Evolutionary conservation across 2,329 filamentous ascomycete genomes (phyloP).

Genomic region (Truncatella angustata): DNA sequence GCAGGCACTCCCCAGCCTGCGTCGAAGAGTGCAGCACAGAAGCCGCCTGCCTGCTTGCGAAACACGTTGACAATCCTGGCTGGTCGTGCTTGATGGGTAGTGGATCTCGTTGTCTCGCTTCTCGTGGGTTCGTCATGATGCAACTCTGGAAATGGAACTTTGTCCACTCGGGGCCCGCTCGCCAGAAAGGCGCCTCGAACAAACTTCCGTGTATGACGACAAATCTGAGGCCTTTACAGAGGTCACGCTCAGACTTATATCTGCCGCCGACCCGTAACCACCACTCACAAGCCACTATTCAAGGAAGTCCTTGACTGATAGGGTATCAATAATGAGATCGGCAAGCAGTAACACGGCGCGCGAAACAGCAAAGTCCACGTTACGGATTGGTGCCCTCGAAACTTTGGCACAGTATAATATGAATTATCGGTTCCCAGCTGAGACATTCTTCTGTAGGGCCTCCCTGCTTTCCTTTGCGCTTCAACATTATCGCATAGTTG

Average conservation of each 20-base stretch:
- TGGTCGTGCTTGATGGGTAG: slow-evolving; percentile 5
- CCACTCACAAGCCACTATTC: slow-evolving; percentile 6
- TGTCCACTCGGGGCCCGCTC: not conserved
- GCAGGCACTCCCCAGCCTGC: slow-evolving; percentile 20
- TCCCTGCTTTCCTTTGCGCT: not conserved
- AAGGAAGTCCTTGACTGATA: slow-evolving; percentile 21
- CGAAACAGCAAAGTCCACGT: not conserved
- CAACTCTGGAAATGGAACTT: not conserved
- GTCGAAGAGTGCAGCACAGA: slow-evolving; percentile 18
- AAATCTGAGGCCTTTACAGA: not conserved
- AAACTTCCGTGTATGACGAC: slow-evolving; percentile 7
- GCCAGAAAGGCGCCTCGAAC: not conserved
- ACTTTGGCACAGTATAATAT: slow-evolving; percentile 4
- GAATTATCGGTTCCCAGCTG: not conserved
- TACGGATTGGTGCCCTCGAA: not conserved
- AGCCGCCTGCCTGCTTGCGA: slow-evolving; percentile 12
- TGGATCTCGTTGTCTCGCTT: slow-evolving; percentile 3
- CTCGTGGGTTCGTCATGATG: slow-evolving; percentile 7
- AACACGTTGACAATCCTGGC: slow-evolving; percentile 13
- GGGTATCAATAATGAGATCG: slow-evolving; percentile 20
- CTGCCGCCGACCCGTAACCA: not conserved
- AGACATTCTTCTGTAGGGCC: not conserved
- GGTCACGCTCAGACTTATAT: not conserved
- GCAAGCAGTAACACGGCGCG: slow-evolving; percentile 12
- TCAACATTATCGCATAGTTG: slow-evolving; percentile 1